These are phyloP conservation scores for Juglanconis juglandina DNA, from an alignment of 2,329 filamentous ascomycete species.

Conservation along the genomic window DNA sequence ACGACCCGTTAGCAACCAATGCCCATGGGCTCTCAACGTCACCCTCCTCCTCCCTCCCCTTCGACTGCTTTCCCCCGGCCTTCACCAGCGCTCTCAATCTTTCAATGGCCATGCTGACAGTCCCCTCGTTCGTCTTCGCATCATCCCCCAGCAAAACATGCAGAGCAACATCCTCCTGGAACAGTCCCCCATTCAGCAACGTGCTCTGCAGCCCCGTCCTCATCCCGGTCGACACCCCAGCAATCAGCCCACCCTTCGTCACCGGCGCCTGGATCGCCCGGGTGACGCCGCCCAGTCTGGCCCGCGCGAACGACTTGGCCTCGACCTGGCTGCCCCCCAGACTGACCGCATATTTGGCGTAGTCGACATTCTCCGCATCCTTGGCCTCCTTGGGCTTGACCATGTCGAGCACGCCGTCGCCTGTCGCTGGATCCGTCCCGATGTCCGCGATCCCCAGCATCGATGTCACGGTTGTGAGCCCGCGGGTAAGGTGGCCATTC, in stretches of 20 bases:
- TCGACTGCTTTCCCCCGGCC: slow-evolving; percentile 32
- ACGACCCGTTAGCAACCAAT: slow-evolving; percentile 32
- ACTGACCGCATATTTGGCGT: slow-evolving; percentile 39
- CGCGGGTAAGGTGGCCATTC: slow-evolving; percentile 46
- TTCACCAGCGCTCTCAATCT: slow-evolving; percentile 35
- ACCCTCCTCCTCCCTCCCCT: slow-evolving; percentile 19
- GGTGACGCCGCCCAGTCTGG: slow-evolving; percentile 42
- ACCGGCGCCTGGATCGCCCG: slow-evolving; percentile 38
- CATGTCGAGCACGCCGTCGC: slow-evolving; percentile 41
- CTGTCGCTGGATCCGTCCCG: slow-evolving; percentile 37
- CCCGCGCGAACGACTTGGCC: slow-evolving; percentile 34
- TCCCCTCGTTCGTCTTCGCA: slow-evolving; percentile 26
- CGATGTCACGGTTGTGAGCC: slow-evolving; percentile 46
- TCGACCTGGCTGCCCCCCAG: slow-evolving; percentile 30
- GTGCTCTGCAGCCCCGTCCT: slow-evolving; percentile 34
- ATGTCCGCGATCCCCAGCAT: slow-evolving; percentile 51
- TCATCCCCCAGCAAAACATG: slow-evolving; percentile 37
- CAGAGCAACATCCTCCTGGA: slow-evolving; percentile 39
- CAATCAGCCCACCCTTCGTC: slow-evolving; percentile 28
- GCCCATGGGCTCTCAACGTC: slow-evolving; percentile 28
- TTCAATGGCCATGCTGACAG: slow-evolving; percentile 25
- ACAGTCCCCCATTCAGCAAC: slow-evolving; percentile 38
- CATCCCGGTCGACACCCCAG: slow-evolving; percentile 41
- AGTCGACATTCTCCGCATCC: slow-evolving; percentile 29
- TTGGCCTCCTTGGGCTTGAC: slow-evolving; percentile 18